Base-by-base conservation (phyloP, 23 red algal genomes). In the Gracilaria domingensis region DNA sequence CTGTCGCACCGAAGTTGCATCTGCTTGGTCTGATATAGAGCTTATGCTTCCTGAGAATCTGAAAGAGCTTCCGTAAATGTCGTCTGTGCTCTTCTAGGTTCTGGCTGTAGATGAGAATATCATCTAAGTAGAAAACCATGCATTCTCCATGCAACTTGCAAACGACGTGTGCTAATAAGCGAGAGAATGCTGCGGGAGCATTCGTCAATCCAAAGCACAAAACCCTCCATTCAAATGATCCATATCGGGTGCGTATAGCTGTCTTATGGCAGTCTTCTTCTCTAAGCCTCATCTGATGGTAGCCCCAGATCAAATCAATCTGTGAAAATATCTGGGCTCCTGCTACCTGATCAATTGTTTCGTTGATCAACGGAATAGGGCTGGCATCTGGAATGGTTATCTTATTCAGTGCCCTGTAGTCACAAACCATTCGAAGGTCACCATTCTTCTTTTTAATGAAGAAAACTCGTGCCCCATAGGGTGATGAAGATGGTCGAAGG, bases 261-360 rank as follows among this genome's bases (percentile, higher is more conserved):
- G 83, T 87, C 65, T 87, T 72, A 24, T 72, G 42, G 45, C 29
- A 72, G 29, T 87, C 62, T 47, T 75, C 67, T 48, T 87, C 61
- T 48, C 0, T 51, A 1, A 87, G 36, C 65, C 83, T 87, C 83
- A 87, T 87, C 67, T 87, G 62, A 35, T 87, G 61, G 59, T 74
- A 87, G 30, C 23, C 61, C 44, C 60, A 47, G 18, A 87, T 72
- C 12, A 73, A 87, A 73, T 87, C 65, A 54, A 87, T 87, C 64
- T 87, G 83, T 25, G 61, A 87, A 62, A 87, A 75, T n/a, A 87
- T 62, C 45, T 3, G 45, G 38, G 62, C 62, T 45, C 83, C 64
- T 21, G 42, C 36, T 24, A 74, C 59, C 67, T 87, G 83, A 73
- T 87, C 83, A 47, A 87, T 70, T 72, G 83, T 74, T 38, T 87